Percentiles rank a stretch among this genome's conserved stretches.
Conservation (phyloP, 2,329 filamentous ascomycete species). For the Rhytidhysteron rufulum region DNA sequence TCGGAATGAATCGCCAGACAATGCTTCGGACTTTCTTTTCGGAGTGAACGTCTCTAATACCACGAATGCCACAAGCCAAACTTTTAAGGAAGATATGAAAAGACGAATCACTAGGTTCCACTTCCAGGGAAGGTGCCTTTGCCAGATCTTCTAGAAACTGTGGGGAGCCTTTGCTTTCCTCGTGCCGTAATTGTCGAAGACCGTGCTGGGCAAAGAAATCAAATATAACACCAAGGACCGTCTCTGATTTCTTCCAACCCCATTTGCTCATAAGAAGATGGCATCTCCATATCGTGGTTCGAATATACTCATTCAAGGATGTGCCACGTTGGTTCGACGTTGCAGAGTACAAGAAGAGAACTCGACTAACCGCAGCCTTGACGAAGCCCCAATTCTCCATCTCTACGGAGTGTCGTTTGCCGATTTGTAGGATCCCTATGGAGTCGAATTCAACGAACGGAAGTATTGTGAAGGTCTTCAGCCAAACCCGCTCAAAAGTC, state of each 20-base stretch:
- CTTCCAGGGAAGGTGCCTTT: constrained; percentile 39
- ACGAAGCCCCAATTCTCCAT: constrained; percentile 51
- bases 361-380: constrained; percentile 43
- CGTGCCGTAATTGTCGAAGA: constrained; percentile 50
- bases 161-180: constrained; percentile 51
- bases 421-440: constrained; percentile 43
- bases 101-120: constrained; percentile 48
- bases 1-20: constrained; percentile 56
- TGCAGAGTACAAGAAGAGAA: constrained; percentile 45
- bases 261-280: constrained; percentile 51
- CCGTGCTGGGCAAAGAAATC: constrained; percentile 57
- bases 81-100: constrained; percentile 60
- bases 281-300: constrained; percentile 50
- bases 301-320: constrained; percentile 55
- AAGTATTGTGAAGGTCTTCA: constrained; percentile 49
- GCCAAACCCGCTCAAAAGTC: constrained; percentile 37
- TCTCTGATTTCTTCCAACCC: constrained; percentile 56
- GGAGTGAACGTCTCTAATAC: constrained; percentile 44
- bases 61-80: constrained; percentile 47
- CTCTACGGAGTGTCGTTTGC: constrained; percentile 35
- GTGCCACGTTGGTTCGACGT: constrained; percentile 38
- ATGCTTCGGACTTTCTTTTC: constrained; percentile 55
- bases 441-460: constrained; percentile 52
- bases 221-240: constrained; percentile 51
- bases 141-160: constrained; percentile 51